Evolutionary conservation across 2,329 filamentous ascomycete species (phyloP).

Genomic region (Colletotrichum gloeosporioides): DNA sequence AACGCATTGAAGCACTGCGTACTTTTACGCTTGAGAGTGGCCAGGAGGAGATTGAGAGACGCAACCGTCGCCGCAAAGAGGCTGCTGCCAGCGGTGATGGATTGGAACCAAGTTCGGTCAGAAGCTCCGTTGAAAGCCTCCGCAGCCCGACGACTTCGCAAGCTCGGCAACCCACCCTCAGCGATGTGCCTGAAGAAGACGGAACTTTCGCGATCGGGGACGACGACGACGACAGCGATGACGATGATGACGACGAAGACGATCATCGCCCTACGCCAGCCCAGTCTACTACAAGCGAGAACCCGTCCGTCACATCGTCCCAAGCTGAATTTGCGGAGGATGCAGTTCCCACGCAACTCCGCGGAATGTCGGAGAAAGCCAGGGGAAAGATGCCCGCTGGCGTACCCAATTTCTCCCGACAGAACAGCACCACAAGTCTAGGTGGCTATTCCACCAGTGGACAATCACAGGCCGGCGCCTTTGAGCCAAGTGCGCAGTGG

Average conservation of each 20-base stretch:
- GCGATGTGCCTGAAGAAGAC: slow-evolving; percentile 73
- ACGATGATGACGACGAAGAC: slow-evolving; percentile 60
- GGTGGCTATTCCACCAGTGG: slow-evolving; percentile 66
- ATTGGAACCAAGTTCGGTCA: slow-evolving; percentile 53
- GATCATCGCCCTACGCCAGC: slow-evolving; percentile 61
- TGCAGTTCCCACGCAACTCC: slow-evolving; percentile 79
- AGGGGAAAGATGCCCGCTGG: slow-evolving; percentile 93
- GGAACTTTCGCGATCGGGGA: slow-evolving; percentile 88
- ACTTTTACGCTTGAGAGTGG: slow-evolving; percentile 92
- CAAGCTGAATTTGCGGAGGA: slow-evolving; percentile 73
- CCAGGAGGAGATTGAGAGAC: slow-evolving; percentile 86
- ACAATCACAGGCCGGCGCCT: slow-evolving; percentile 63
- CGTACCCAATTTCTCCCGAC: slow-evolving; percentile 81
- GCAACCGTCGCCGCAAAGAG: slow-evolving; percentile 74
- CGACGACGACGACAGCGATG: slow-evolving; percentile 68
- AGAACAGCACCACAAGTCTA: slow-evolving; percentile 87
- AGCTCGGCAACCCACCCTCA: slow-evolving; percentile 61
- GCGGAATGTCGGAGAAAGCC: slow-evolving; percentile 97
- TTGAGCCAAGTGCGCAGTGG: slow-evolving; percentile 83
- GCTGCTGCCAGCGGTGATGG: slow-evolving; percentile 54
- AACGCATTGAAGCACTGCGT: slow-evolving; percentile 82
- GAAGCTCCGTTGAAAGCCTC: slow-evolving; percentile 72
- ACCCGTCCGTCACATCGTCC: slow-evolving; percentile 70
- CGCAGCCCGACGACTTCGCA: slow-evolving; percentile 64
- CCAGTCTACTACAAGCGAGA: slow-evolving; percentile 68